Conservation (phyloP, 1,284 basidiomycete genomes). For the Irpex sp. region DNA sequence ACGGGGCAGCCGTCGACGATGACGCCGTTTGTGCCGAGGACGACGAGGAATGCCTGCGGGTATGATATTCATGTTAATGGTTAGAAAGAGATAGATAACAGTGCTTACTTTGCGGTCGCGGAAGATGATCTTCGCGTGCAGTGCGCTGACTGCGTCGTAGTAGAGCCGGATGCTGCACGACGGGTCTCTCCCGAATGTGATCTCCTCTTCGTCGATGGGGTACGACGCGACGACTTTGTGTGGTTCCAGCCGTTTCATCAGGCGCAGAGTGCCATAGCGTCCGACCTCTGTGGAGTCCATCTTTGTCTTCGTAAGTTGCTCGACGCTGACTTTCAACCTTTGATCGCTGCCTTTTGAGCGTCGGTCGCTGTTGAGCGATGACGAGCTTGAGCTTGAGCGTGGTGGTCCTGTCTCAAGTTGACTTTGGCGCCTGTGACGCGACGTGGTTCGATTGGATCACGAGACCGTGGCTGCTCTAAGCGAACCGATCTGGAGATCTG, state of each 20-base stretch:
- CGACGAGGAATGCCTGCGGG: conserved; percentile 57
- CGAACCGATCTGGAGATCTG: not conserved
- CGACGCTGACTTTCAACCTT: not conserved
- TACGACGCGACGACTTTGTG: conserved; percentile 54
- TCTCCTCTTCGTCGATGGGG: conserved; percentile 62
- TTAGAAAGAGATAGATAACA: no score
- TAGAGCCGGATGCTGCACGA: conserved; percentile 64
- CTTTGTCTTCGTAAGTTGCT: not conserved
- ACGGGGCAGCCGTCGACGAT: conserved; percentile 60
- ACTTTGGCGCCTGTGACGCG: not conserved
- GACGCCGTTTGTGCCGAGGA: conserved; percentile 54
- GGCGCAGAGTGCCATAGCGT: conserved; percentile 54
- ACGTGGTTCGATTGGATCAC: not conserved
- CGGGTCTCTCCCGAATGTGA: conserved; percentile 64
- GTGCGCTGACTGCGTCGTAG: conserved; percentile 53
- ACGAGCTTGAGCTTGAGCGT: no score
- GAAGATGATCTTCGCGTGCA: conserved; percentile 69
- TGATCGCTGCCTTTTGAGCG: not conserved
- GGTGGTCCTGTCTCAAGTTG: no score
- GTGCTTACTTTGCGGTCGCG: conserved; percentile 51
- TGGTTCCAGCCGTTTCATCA: conserved; percentile 48
- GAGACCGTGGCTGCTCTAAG: not conserved
- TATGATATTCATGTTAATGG: no score
- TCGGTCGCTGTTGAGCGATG: not conserved
- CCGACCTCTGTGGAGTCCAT: conserved; percentile 55